Percentiles rank a stretch among this genome's conserved stretches.
These are phyloP conservation scores for Huntiella omanensis DNA, from an alignment of 2,329 filamentous ascomycete species.

Conservation along the genomic window DNA sequence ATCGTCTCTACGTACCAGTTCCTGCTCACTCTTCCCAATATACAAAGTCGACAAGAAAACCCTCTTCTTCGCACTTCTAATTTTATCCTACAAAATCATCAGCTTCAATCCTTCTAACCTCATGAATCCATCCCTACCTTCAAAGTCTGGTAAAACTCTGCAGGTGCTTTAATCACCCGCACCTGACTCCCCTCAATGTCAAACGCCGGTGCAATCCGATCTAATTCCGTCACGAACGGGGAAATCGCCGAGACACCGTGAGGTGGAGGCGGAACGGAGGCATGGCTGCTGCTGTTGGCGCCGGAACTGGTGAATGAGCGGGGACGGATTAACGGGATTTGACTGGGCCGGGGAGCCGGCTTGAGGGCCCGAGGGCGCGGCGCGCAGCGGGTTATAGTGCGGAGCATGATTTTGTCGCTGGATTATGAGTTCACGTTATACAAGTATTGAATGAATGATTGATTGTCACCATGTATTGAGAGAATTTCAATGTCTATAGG, in stretches of 20 bases:
- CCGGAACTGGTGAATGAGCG: no score
- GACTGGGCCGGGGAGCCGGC: background rate
- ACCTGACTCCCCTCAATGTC: conserved; percentile 68
- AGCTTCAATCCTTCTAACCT: background rate
- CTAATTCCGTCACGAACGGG: conserved; percentile 51
- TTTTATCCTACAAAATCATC: conserved; percentile 45
- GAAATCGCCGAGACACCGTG: conserved; percentile 18
- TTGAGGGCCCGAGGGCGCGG: background rate
- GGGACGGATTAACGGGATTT: no score
- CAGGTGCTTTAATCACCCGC: conserved; percentile 56
- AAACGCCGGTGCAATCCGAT: conserved; percentile 79
- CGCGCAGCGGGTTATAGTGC: background rate
- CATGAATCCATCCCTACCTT: conserved; percentile 39
- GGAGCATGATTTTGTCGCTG: background rate
- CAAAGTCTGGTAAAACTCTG: conserved; percentile 79
- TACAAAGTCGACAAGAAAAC: conserved; percentile 95
- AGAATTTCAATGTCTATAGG: no score
- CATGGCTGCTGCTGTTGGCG: conserved; percentile 4
- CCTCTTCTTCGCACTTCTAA: conserved; percentile 54
- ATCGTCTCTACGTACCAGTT: conserved; percentile 37
- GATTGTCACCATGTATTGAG: no score
- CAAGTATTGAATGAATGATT: no score
- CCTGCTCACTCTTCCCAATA: conserved; percentile 81
- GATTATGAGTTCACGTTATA: no score
- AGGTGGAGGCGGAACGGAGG: background rate